A percentile compares a stretch with the other conserved stretches of the same genome.
Evolutionary conservation across 2,329 filamentous ascomycete species (phyloP).

Genomic region (Talaromyces atroroseus): DNA sequence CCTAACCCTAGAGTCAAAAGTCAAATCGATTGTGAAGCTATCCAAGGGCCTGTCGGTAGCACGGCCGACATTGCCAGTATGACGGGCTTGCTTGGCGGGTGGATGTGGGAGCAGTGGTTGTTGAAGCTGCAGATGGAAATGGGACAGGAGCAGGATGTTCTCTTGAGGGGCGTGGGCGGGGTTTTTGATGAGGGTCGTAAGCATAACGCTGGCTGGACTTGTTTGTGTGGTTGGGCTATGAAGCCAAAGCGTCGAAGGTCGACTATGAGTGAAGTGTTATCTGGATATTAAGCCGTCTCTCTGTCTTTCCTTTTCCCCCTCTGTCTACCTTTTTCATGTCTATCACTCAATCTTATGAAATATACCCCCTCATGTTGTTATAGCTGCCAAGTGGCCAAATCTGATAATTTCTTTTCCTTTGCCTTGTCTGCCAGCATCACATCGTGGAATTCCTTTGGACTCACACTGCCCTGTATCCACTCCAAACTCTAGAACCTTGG

Average conservation of each 20-base stretch:
- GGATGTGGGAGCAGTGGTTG: constrained; percentile 96
- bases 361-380: constrained; percentile 6
- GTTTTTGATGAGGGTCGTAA: constrained; percentile 58
- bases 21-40: constrained; percentile 53
- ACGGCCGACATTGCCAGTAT: constrained; percentile 68
- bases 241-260: constrained; percentile 36
- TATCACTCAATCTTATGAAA: neutral
- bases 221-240: constrained; percentile 55
- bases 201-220: constrained; percentile 54
- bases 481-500: neutral
- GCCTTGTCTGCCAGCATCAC: neutral
- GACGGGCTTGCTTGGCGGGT: constrained; percentile 75
- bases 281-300: neutral
- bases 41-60: constrained; percentile 53
- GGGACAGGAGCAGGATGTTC: constrained; percentile 54
- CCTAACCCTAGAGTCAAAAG: constrained; percentile 33
- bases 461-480: neutral
- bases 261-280: neutral
- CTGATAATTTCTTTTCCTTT: neutral
- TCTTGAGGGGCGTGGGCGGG: constrained; percentile 52
- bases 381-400: neutral
- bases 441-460: neutral
- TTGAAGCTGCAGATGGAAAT: constrained; percentile 83
- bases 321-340: neutral
- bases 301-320: neutral